Evolutionary conservation across 768 basidiomycete genomes (phyloP).

Genomic region (Chlorophyllum brunneum): DNA sequence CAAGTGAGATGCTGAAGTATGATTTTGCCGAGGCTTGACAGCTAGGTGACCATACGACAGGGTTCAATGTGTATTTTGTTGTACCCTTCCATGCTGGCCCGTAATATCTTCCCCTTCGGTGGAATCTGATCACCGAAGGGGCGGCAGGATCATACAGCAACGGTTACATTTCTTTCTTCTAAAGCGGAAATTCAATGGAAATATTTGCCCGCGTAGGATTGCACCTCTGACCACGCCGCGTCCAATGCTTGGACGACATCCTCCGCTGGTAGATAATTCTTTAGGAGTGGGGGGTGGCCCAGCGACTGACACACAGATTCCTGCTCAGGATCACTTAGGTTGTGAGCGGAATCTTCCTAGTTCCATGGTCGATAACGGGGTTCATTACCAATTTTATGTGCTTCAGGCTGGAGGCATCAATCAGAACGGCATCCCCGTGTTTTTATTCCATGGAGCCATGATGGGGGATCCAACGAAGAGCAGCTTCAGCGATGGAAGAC

Average conservation of each 20-base stretch:
- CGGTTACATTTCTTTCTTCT: too few species aligned
- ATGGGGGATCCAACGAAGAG: slow-evolving; percentile 60
- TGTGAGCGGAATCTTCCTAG: slow-evolving; percentile 24
- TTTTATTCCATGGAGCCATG: slow-evolving; percentile 48
- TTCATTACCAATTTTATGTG: slow-evolving; percentile 48
- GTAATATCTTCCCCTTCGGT: too few species aligned
- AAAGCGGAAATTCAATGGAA: slow-evolving; percentile 16
- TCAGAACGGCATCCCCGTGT: slow-evolving; percentile 48
- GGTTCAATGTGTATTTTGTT: too few species aligned
- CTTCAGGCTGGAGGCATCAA: slow-evolving; percentile 55
- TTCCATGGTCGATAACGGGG: neutral
- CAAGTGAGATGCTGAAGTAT: too few species aligned
- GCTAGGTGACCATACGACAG: too few species aligned
- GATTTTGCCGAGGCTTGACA: too few species aligned
- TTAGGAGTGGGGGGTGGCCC: neutral
- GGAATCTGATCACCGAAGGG: too few species aligned
- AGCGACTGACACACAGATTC: slow-evolving; percentile 44
- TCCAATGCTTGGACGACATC: slow-evolving; percentile 49
- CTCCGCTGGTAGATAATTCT: slow-evolving; percentile 29
- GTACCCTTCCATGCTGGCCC: too few species aligned
- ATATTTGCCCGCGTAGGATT: slow-evolving; percentile 38
- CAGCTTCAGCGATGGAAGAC: slow-evolving; percentile 48
- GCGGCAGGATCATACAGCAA: too few species aligned
- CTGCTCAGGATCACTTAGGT: slow-evolving; percentile 50
- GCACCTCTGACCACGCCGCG: slow-evolving; percentile 44